Evolutionary conservation across 371 early-diverging fungal species (phyloP), one percentile per base, ranked within the genome.

Genomic region (Apophysomyces sp.): DNA sequence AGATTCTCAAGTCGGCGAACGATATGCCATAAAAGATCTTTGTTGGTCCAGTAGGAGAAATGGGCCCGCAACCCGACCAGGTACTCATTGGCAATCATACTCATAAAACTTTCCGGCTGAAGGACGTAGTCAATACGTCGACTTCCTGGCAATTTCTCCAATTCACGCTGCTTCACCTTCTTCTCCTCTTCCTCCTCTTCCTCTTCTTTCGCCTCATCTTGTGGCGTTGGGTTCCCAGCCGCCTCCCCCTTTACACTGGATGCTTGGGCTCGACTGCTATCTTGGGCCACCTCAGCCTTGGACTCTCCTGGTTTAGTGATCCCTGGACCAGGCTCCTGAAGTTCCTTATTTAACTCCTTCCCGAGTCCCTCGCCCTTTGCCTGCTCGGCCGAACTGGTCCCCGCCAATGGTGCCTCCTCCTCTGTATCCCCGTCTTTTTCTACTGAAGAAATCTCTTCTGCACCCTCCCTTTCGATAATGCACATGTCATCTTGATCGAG

Each of bases 21-120:
- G 40, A 81, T 74, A 58, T 81, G 81, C 81, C 81, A 81, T 13
- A 77, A 52, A 15, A 81, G 56, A 59, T 81, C 81, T 62, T 81
- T 81, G 54, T 75, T 81, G 18, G 77, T 78, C 78, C 81, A 81
- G 44, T 78, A 81, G 3, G 78, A 81, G 55, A 81, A 81, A 59
- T 81, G 81, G 3, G 81, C 81, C 15, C 81, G 60, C 8, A 81
- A 52, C 0, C 81, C 81, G 8, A 81, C 75, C 4, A 81, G 61
- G 52, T 81, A 81, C 53, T 81, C 81, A 57, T 81, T 81, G 0
- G 78, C 75, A 53, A 81, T 76, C 81, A 81, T 81, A 27, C 76
- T 72, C 77, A 81, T 78, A 16, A 78, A 68, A 49, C 78, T 75
- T 40, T 78, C 81, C 5, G 78, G 78, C 18, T 78, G 78, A 26